These are phyloP conservation scores for Logfia minima DNA, from an alignment of 129 eudicot species.

Conservation along the genomic window DNA sequence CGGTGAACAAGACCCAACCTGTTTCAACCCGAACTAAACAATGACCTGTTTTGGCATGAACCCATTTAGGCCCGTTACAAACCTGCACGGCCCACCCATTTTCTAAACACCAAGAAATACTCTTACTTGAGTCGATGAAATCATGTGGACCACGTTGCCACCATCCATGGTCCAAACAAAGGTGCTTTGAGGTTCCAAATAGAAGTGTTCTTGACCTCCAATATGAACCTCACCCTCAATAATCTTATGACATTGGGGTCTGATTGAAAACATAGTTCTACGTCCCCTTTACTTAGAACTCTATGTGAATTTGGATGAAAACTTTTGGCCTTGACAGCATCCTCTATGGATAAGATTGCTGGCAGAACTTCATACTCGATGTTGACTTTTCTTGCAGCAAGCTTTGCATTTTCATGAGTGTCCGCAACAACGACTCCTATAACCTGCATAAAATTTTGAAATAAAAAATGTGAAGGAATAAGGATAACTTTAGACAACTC, in stretches of 20 bases:
- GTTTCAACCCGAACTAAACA: background rate
- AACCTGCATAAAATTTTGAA: slow-evolving; percentile 47
- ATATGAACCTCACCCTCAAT: slow-evolving; percentile 87
- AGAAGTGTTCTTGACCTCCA: slow-evolving; percentile 98
- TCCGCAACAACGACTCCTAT: slow-evolving; percentile 96
- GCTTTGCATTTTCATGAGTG: slow-evolving; percentile 90
- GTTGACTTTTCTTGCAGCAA: slow-evolving; percentile 77
- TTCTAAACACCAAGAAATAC: background rate
- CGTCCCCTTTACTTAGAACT: slow-evolving; percentile 65
- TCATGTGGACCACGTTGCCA: slow-evolving; percentile 96
- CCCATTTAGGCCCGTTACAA: background rate
- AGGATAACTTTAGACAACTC: background rate
- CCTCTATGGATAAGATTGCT: slow-evolving; percentile 81
- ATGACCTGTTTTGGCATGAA: background rate
- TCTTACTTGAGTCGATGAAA: slow-evolving; percentile 91
- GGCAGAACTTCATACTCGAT: slow-evolving; percentile 82
- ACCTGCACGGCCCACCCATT: background rate
- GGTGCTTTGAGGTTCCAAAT: slow-evolving; percentile 83
- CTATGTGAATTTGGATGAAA: slow-evolving; percentile 71
- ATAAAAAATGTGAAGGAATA: background rate
- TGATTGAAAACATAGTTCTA: slow-evolving; percentile 68
- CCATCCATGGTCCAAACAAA: slow-evolving; percentile 87
- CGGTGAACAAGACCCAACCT: background rate
- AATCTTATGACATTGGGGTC: slow-evolving; percentile 67
- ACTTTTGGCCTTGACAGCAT: slow-evolving; percentile 63